Evolutionary conservation across 164 flowering plant species (phyloP), one percentile per base, ranked within the genome.

Genomic region (Liquidambar formosana): DNA sequence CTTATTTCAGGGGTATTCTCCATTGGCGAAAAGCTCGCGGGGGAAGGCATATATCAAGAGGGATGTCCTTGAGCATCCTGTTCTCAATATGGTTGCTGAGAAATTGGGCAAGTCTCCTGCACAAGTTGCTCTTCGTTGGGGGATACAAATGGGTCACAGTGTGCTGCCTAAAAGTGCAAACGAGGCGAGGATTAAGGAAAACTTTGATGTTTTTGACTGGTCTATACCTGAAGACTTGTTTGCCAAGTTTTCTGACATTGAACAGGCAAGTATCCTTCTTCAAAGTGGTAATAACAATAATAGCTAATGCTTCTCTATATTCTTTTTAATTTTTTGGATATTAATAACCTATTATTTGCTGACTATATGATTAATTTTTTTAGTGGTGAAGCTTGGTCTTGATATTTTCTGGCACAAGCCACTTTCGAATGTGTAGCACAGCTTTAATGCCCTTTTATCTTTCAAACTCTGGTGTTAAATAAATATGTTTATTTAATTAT

Each of bases 61-160:
- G 43, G 77, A 82, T 15, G 83, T 89, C 56, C 85, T 89, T 21
- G 65, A 77, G 77, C 60, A 85, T 65, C 89, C 90, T n/a, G 46
- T 80, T 62, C 44, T 89, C 3, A 77, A 33, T n/a, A 52, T 41
- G 66, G 75, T 77, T 54, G 91, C 89, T 8, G 83, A 80, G 67
- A 83, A 84, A 65, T 47, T 87, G 52, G 91, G 91, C 51, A 87
- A 84, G 72, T 64, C 86, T 67, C 87, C 91, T 26, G 94, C 88
- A 38, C 92, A 87, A 67, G 84, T 87, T 64, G 84, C 84, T 56
- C 80, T 89, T 18, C 81, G 91, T 3, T 89, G 94, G 92, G 94
- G 88, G 0, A 65, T 89, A n/a, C 90, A 89, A 64, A 81, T 74
- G 84, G 91, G 91, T 56, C 80, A 87, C 38, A 84, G 91, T 52